Conservation (phyloP, 495 filamentous ascomycete species). For the Daldinia concentrica region DNA sequence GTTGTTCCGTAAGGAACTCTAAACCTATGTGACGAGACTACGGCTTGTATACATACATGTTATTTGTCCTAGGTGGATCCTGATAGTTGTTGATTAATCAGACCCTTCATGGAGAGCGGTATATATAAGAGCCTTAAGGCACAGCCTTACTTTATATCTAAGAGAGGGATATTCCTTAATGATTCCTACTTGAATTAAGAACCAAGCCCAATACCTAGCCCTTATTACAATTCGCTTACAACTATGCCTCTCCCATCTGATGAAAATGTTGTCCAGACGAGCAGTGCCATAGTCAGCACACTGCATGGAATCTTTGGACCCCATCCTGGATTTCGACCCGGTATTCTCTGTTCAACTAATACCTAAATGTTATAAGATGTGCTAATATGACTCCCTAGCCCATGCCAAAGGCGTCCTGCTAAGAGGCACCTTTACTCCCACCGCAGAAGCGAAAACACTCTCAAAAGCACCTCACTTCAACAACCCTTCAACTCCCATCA, state of each 20-base stretch:
- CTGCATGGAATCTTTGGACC: slow-evolving; percentile 55
- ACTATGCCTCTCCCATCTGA: slow-evolving; percentile 58
- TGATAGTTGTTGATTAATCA: slow-evolving; percentile 21
- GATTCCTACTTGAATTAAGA: not conserved
- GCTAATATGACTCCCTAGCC: slow-evolving; percentile 44
- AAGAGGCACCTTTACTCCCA: slow-evolving; percentile 61
- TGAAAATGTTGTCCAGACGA: slow-evolving; percentile 53
- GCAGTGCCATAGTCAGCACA: slow-evolving; percentile 48
- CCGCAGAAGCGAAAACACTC: slow-evolving; percentile 52
- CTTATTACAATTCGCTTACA: not conserved
- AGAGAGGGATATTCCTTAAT: not conserved
- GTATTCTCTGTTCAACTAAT: slow-evolving; percentile 29
- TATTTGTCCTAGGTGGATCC: no score
- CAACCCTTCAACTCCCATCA: slow-evolving; percentile 55
- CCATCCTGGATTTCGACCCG: slow-evolving; percentile 59
- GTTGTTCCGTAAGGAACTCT: no score
- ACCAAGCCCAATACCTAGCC: not conserved
- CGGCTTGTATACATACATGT: no score
- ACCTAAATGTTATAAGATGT: not conserved
- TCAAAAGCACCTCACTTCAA: slow-evolving; percentile 62
- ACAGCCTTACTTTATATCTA: not conserved
- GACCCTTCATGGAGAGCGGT: not conserved
- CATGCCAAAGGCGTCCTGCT: slow-evolving; percentile 62
- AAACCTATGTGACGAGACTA: no score
- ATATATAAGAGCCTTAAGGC: not conserved